A percentile compares a stretch with the other conserved stretches of the same genome.
phyloP scores from a whole-genome alignment of 495 filamentous ascomycete genomes.

The Talaromyces nanjingensis region DNA sequence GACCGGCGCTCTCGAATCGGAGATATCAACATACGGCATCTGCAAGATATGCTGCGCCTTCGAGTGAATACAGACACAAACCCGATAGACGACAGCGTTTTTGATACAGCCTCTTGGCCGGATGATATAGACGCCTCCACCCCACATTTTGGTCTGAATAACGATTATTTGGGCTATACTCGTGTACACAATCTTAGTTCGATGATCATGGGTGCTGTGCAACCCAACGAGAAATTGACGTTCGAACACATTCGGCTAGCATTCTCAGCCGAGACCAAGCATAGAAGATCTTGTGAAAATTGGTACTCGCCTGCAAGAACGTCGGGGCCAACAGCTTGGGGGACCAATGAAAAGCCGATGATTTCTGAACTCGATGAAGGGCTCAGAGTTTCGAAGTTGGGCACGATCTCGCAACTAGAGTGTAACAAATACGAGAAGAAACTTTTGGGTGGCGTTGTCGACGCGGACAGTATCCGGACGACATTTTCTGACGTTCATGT shows the following conservation, averaged over 20 bases:
- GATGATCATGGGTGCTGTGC: constrained; percentile 50
- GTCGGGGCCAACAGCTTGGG: not conserved
- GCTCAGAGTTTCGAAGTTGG: constrained; percentile 14
- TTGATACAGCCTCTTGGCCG: constrained; percentile 28
- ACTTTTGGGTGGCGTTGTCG: constrained; percentile 71
- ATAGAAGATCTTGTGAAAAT: not conserved
- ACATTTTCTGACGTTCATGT: constrained; percentile 83
- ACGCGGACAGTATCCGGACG: constrained; percentile 73
- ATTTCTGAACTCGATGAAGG: not conserved
- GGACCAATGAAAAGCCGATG: not conserved
- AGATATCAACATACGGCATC: constrained; percentile 62
- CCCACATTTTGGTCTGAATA: constrained; percentile 39
- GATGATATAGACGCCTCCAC: constrained; percentile 22
- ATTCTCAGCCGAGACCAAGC: constrained; percentile 18
- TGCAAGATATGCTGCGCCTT: constrained; percentile 56
- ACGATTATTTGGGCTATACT: constrained; percentile 52
- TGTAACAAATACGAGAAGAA: constrained; percentile 74
- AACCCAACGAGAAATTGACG: constrained; percentile 27
- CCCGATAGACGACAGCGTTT: constrained; percentile 27
- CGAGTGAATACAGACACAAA: constrained; percentile 31
- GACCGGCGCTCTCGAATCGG: constrained; percentile 44
- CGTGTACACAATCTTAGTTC: constrained; percentile 56
- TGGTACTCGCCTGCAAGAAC: constrained; percentile 15
- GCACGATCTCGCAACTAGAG: constrained; percentile 38
- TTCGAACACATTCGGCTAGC: constrained; percentile 33